Base-by-base conservation (phyloP, 306 rosid genomes). In the Pterocarpus macrocarpus region DNA sequence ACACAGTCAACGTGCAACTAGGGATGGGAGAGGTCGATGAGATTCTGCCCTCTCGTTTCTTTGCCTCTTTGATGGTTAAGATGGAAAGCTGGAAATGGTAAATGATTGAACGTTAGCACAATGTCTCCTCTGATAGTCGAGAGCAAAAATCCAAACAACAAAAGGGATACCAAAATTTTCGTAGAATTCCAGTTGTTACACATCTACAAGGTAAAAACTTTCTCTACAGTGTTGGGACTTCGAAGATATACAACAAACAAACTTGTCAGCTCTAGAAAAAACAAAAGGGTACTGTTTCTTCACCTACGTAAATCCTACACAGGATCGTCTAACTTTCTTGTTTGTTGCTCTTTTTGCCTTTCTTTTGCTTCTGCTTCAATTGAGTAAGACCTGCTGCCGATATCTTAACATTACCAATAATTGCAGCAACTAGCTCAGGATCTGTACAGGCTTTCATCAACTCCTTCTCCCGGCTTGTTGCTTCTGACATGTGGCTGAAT, bases 361-460 rank as follows among this genome's bases (percentile, higher is more conserved):
- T 91, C 97, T 93, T 95, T 68, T 95, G 98, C 84, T 92, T 95
- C 87, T 91, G 99, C 88, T 91, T 95, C 86, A 95, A 56, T 47
- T 93, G 99, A 65, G 94, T 63, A 38, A 95, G 99, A 59, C 99
- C 99, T 7, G 96, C 92, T 15, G 99, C 89, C 0, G 98, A 87
- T 81, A 93, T 90, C 85, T 92, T 91, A 30, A 89, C 94, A 86
- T 95, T 95, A 66, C 99, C 97, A 34, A 95, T 69, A 72, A 95
- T 87, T 56, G 99, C 89, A 7, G 98, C 94, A 22, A 91, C 93
- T 45, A 93, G 83, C 82, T 95, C 98, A 17, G 99, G 93, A 86
- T 93, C 99, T 6, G 97, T 95, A 80, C 98, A 95, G 13, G 99
- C 99, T 83, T 95, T 95, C 91, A 93, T 93, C 88, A 93, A 85